These are phyloP conservation scores for Basidiobolus meristosporus DNA, from an alignment of 371 early-diverging fungal species.

Conservation along the genomic window DNA sequence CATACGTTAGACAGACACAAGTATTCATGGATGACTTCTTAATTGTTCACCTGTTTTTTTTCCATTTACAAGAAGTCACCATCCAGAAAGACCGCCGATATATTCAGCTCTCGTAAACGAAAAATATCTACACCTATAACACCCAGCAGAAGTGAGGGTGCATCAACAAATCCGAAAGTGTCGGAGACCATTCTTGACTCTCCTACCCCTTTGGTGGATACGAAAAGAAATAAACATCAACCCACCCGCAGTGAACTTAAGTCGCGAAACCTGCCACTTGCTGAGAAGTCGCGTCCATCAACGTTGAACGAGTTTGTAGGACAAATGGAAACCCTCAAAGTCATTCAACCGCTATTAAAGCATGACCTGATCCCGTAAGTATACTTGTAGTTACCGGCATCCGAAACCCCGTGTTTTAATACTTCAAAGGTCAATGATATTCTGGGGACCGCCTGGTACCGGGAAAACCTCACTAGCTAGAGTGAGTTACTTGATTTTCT, in stretches of 20 bases:
- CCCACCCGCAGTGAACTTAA: background rate
- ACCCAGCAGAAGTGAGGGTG: background rate
- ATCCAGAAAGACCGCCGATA: background rate
- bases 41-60: background rate
- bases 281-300: conserved; percentile 42
- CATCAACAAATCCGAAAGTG: background rate
- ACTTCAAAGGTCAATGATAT: conserved; percentile 16
- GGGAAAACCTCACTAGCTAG: conserved; percentile 74
- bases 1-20: background rate
- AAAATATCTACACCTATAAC: background rate
- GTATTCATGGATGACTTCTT: background rate
- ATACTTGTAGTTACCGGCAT: background rate
- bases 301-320: conserved; percentile 46
- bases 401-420: background rate
- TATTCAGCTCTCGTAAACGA: background rate
- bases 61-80: background rate
- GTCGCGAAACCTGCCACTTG: conserved; percentile 11
- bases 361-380: conserved; percentile 43
- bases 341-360: conserved; percentile 35
- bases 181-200: conserved; percentile 2
- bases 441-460: conserved; percentile 65
- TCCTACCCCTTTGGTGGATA: background rate
- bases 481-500: conserved; percentile 5
- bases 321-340: conserved; percentile 46
- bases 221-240: background rate